These are phyloP conservation scores for Fraxinus sp. DNA, from an alignment of 305 asterid genomes.

Conservation along the genomic window DNA sequence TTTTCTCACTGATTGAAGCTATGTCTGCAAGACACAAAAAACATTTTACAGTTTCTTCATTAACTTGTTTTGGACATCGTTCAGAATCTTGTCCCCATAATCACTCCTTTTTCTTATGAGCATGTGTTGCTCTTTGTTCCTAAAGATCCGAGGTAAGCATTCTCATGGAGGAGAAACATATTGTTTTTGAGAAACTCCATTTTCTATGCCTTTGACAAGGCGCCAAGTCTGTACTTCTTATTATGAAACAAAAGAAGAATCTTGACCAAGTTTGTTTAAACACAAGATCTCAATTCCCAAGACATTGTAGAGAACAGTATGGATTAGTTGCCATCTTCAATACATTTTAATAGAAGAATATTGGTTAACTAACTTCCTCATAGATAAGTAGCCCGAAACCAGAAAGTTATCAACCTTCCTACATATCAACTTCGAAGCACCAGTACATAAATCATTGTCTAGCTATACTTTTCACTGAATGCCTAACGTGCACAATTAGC, in stretches of 20 bases:
- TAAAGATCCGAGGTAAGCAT: not conserved
- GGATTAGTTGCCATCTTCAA: not conserved
- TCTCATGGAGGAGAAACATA: not conserved
- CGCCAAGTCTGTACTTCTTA: not conserved
- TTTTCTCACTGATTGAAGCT: constrained; percentile 16
- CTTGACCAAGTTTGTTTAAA: not conserved
- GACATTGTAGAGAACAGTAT: not conserved
- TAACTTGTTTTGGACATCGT: constrained; percentile 29
- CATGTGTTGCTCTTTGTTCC: not conserved
- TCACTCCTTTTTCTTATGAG: constrained; percentile 29
- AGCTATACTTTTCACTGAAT: not conserved
- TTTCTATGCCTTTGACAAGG: not conserved
- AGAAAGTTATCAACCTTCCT: not conserved
- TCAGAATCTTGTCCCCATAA: constrained; percentile 27
- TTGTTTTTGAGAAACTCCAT: not conserved
- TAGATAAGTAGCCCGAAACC: not conserved
- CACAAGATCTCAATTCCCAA: not conserved
- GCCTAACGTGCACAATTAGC: not conserved
- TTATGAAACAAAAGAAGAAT: not conserved
- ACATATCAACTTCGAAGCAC: not conserved
- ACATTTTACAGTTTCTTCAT: constrained; percentile 27
- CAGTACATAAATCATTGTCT: not conserved
- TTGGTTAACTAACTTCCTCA: not conserved
- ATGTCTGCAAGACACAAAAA: constrained; percentile 17
- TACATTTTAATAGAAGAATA: not conserved